Percentiles rank a stretch among this genome's conserved stretches.
phyloP scores from a whole-genome alignment of 352 stramenopile genomes.

The Phytophthora fragariae region DNA sequence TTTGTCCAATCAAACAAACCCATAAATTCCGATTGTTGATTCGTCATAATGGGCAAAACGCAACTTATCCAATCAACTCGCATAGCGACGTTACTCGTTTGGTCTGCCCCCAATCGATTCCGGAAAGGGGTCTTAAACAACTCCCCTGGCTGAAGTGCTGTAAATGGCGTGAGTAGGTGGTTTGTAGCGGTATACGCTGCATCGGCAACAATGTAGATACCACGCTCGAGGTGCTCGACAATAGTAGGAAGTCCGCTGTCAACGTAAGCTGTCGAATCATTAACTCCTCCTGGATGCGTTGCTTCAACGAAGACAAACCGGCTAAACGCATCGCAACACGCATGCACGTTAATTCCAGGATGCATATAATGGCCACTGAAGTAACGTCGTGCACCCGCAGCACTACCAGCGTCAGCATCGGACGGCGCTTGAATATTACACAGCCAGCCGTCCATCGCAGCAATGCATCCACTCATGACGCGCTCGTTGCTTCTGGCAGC shows the following conservation, averaged over 20 bases:
- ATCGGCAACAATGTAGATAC: background rate
- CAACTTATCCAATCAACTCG: background rate
- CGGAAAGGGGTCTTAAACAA: background rate
- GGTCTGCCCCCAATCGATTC: background rate
- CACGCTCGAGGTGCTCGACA: background rate
- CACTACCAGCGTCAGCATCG: background rate
- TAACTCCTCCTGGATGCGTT: background rate
- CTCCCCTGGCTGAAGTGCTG: background rate
- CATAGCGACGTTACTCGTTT: background rate
- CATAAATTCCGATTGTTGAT: too few relatives aligned
- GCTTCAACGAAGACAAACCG: background rate
- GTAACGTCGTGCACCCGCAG: background rate
- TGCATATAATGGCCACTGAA: background rate
- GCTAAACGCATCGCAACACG: background rate
- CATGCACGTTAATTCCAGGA: background rate
- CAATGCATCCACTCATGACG: background rate
- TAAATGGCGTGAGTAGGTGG: background rate
- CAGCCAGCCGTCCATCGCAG: background rate
- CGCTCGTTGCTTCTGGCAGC: background rate
- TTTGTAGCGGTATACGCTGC: background rate
- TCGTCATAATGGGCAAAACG: background rate
- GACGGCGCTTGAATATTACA: background rate
- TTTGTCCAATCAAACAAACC: too few relatives aligned
- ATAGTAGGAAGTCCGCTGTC: background rate
- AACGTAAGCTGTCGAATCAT: background rate